Evolutionary conservation across 1,284 basidiomycete species (phyloP).

Genomic region (Ustanciosporium gigantosporum): DNA sequence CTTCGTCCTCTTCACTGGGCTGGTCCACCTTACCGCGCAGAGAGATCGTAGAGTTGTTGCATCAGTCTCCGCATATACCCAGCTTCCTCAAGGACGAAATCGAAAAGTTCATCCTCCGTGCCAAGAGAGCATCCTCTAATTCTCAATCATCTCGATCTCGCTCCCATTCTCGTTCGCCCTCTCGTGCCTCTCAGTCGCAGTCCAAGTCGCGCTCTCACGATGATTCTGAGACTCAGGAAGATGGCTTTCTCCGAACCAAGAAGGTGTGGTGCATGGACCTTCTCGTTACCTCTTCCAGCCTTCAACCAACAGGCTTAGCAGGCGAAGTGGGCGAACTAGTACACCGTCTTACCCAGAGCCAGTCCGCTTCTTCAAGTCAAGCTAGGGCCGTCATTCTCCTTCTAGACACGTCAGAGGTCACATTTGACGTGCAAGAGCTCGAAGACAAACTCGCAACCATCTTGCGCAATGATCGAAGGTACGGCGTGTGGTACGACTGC

Average conservation of each 20-base stretch:
- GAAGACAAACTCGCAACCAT: conserved; percentile 16
- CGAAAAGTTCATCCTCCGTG: conserved; percentile 19
- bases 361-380: background rate
- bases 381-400: conserved; percentile 10
- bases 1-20: conserved; percentile 5
- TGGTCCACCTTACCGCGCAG: conserved; percentile 19
- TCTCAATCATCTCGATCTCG: conserved; percentile 3
- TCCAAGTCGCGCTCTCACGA: conserved; percentile 5
- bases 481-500: conserved; percentile 10
- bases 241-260: conserved; percentile 24
- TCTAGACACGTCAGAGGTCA: conserved; percentile 12
- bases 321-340: background rate
- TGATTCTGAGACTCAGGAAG: conserved; percentile 36
- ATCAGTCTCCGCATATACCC: conserved; percentile 20
- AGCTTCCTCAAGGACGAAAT: conserved; percentile 28
- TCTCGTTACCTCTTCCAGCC: conserved; percentile 2
- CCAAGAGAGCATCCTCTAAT: conserved; percentile 6
- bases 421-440: conserved; percentile 33
- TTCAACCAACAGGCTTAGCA: background rate
- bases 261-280: conserved; percentile 30
- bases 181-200: conserved; percentile 3
- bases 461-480: conserved; percentile 12
- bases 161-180: background rate
- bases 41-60: conserved; percentile 18
- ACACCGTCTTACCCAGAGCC: conserved; percentile 7